These are phyloP conservation scores for Trichoderma pleuroti DNA, from an alignment of 2,329 filamentous ascomycete genomes.

Conservation along the genomic window DNA sequence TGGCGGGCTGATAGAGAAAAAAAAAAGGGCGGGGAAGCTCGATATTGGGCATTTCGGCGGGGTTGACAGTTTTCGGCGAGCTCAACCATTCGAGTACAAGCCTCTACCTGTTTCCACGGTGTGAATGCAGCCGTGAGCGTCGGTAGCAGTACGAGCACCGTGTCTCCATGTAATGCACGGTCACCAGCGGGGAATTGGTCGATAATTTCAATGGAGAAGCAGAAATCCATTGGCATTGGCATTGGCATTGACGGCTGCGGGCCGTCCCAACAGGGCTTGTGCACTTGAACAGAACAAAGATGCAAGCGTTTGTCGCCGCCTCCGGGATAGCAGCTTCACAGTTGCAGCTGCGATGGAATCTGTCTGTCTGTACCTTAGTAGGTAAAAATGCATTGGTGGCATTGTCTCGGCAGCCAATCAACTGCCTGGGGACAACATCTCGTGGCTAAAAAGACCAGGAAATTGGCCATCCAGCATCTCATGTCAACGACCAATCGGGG, in stretches of 20 bases:
- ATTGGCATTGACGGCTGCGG: background rate
- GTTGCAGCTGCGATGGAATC: background rate
- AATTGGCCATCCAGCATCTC: background rate
- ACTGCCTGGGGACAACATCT: background rate
- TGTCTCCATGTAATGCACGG: background rate
- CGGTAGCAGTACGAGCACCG: background rate
- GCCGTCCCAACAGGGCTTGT: background rate
- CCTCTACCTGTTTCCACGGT: background rate
- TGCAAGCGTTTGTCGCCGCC: background rate
- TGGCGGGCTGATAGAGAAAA: background rate
- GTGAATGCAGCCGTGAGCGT: background rate
- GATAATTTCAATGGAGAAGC: background rate
- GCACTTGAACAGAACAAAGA: background rate
- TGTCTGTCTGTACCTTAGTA: background rate
- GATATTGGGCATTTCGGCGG: conserved; percentile 12
- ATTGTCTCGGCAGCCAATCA: background rate
- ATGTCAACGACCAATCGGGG: background rate
- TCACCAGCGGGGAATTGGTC: background rate
- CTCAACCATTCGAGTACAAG: background rate
- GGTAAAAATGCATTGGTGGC: background rate
- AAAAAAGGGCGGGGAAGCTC: conserved; percentile 15
- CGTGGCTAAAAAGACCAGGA: background rate
- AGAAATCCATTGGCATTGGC: background rate
- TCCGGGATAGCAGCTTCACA: background rate
- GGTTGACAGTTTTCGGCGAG: conserved; percentile 5